Conservation (phyloP, 2,329 filamentous ascomycete species). For the Fusarium piperis region DNA sequence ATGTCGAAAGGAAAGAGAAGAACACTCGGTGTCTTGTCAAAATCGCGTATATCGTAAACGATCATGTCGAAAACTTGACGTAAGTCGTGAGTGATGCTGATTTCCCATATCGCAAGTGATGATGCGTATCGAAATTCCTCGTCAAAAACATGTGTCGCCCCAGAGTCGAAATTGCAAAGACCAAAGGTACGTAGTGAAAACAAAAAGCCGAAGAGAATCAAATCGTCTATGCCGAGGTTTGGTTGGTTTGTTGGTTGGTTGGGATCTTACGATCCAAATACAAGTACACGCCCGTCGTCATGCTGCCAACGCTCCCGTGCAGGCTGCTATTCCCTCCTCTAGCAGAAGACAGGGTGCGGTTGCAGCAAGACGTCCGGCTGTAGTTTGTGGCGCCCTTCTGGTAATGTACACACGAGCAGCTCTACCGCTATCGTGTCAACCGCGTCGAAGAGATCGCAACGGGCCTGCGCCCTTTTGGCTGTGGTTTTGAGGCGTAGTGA, state of each 20-base stretch:
- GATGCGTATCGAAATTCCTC: conserved; percentile 16
- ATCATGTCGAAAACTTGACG: conserved; percentile 19
- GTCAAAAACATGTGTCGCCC: conserved; percentile 26
- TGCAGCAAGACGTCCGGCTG: conserved; percentile 30
- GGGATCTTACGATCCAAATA: conserved; percentile 45
- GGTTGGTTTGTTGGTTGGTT: conserved; percentile 29
- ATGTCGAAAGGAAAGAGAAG: conserved; percentile 9
- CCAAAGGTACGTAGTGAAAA: conserved; percentile 24
- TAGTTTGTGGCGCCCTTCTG: conserved; percentile 40
- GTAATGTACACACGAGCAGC: conserved; percentile 50
- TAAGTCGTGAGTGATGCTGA: conserved; percentile 26
- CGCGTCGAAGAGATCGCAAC: conserved; percentile 30
- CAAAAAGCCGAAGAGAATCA: conserved; percentile 33
- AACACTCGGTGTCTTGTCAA: conserved; percentile 12
- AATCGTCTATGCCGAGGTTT: conserved; percentile 44
- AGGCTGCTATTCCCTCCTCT: conserved; percentile 20
- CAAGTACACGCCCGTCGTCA: conserved; percentile 44
- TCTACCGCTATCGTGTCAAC: conserved; percentile 42
- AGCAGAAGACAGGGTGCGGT: conserved; percentile 26
- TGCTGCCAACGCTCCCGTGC: conserved; percentile 22
- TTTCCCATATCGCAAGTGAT: conserved; percentile 6
- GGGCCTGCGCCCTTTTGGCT: conserved; percentile 38
- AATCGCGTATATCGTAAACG: conserved; percentile 21
- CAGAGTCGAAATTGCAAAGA: conserved; percentile 30
- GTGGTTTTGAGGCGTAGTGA: conserved; percentile 42